Base-by-base conservation (phyloP, 352 stramenopile species). In the Globisporangium carolinianum region DNA sequence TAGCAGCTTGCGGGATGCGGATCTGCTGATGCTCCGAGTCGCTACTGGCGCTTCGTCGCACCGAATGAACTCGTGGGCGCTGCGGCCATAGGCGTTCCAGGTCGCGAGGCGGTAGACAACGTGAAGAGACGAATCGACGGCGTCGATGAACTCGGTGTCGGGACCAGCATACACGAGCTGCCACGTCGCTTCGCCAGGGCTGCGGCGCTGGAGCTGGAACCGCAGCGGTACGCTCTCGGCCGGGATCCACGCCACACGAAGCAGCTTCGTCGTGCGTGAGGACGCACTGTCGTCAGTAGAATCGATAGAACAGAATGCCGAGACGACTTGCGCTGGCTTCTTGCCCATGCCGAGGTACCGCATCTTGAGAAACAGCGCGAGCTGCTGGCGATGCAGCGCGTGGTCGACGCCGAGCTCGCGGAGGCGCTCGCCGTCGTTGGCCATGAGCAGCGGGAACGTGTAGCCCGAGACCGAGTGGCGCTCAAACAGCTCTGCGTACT, bases 371-470 rank as follows among this genome's bases (percentile, higher is more conserved):
- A 94, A 92, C 67, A 92, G 80, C 8, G 82, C 74, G 37, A 94
- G 59, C 47, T 94, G 84, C 47, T 89, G 80, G 2, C 84, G 82
- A 62, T 94, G 84, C 51, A 94, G 61, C 5, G 84, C 66, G 12
- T 73, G 84, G 1, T 75, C 69, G 14, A 94, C 70, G 18, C 84
- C 84, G 53, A 94, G 83, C 43, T 94, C 82, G 48, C 78, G 60
- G 5, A 94, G 56, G 4, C 79, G 83, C 5, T 61, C 68, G 58
- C 82, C 84, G 39, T 94, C 83, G 24, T 90, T 83, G 24, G 87
- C 81, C 84, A 94, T 94, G 18, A 94, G 66, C 57, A 94, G 61
- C 35, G 84, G 84, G 59, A 94, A 94, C 35, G 82, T 94, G 59
- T 94, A 94, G 3, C 84, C 84, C 1, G 82, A 92, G 51, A 94